A percentile compares a stretch with the other conserved stretches of the same genome.
phyloP scores from a whole-genome alignment of 129 eudicot genomes.

The carrot (Daucus carota) region DH1_v3.0 NC_030386.2:14377501-14378000 shows the following conservation, averaged over 20 bases:
- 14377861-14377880: too few species aligned
- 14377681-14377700: slow-evolving; percentile 68
- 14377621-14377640: neutral
- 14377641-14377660: slow-evolving; percentile 39
- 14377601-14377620: neutral
- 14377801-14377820: too few species aligned
- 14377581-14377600: neutral
- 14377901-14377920: too few species aligned
- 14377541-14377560: neutral
- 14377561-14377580: neutral
- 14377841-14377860: too few species aligned
- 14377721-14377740: slow-evolving; percentile 77
- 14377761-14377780: slow-evolving; percentile 70
- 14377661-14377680: slow-evolving; percentile 68
- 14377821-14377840: too few species aligned
- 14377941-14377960: too few species aligned
- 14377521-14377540: neutral
- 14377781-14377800: slow-evolving; percentile 66
- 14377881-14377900: too few species aligned
- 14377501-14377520: neutral
- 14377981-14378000: slow-evolving; percentile 2
- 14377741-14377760: slow-evolving; percentile 68
- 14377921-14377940: too few species aligned
- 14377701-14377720: slow-evolving; percentile 63
- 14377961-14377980: slow-evolving; percentile 15